These are phyloP conservation scores for Racocetra persica DNA, from an alignment of 371 early-diverging fungal genomes.

Conservation along the genomic window DNA sequence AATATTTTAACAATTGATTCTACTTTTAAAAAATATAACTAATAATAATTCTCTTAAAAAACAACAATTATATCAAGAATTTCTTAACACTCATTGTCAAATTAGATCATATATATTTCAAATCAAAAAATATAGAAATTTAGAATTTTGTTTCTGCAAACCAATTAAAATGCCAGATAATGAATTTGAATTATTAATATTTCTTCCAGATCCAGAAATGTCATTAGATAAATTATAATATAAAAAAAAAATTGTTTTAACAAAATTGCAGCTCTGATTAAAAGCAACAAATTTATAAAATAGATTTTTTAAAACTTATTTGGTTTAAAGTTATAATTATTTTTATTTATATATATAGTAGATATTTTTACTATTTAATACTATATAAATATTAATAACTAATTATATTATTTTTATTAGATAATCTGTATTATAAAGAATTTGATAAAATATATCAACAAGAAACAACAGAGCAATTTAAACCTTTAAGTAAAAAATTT, in stretches of 20 bases:
- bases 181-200: background rate
- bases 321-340: too few relatives aligned
- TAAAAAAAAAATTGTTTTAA: too few relatives aligned
- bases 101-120: background rate
- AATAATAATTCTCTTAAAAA: background rate
- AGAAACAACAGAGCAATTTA: background rate
- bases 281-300: too few relatives aligned
- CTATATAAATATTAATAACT: too few relatives aligned
- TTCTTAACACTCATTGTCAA: background rate
- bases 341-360: too few relatives aligned
- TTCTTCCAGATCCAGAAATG: slow-evolving; percentile 3
- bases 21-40: background rate
- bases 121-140: background rate
- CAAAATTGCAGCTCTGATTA: too few relatives aligned
- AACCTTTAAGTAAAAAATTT: background rate
- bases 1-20: background rate
- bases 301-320: too few relatives aligned
- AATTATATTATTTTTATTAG: background rate
- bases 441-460: background rate
- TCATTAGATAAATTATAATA: background rate
- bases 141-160: background rate
- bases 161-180: background rate
- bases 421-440: background rate
- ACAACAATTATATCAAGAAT: background rate
- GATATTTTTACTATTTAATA: too few relatives aligned